phyloP scores from a whole-genome alignment of 2,329 filamentous ascomycete species.

The Calonectria henricotiae region DNA sequence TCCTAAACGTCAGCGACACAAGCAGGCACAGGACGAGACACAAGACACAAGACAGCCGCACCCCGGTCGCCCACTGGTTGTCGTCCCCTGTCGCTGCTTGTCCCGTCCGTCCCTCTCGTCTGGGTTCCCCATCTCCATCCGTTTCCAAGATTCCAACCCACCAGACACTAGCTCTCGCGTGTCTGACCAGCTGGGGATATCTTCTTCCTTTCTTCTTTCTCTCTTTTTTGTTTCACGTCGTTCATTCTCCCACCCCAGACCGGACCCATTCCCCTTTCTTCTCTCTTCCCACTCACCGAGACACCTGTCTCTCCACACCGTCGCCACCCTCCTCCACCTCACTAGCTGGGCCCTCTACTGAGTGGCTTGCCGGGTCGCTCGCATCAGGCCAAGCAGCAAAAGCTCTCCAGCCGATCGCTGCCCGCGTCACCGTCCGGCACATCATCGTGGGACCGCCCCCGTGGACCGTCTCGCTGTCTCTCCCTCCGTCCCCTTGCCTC shows the following conservation, averaged over 20 bases:
- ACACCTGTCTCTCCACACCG: conserved; percentile 45
- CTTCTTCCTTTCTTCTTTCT: conserved; percentile 7
- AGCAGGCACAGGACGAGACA: conserved; percentile 6
- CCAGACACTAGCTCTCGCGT: conserved; percentile 1
- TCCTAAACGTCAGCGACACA: conserved; percentile 24
- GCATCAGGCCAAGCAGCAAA: conserved; percentile 22
- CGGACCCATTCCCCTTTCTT: conserved; percentile 6
- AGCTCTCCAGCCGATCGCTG: conserved; percentile 22
- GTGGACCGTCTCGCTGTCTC: conserved; percentile 25
- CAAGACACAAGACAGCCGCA: conserved; percentile 15
- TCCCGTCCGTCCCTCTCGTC: conserved; percentile 20
- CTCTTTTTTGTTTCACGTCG: conserved; percentile 14
- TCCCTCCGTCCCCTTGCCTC: conserved; percentile 15
- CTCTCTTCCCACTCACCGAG: conserved; percentile 22
- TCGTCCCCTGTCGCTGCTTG: conserved; percentile 17
- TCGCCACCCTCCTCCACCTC: conserved; percentile 33
- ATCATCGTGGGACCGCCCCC: conserved; percentile 37
- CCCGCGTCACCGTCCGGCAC: conserved; percentile 25
- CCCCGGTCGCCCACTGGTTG: conserved; percentile 5
- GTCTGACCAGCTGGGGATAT: conserved; percentile 11
- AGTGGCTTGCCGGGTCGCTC: conserved; percentile 41
- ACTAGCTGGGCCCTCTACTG: conserved; percentile 26
- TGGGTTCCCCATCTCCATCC: conserved; percentile 20
- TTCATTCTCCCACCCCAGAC: conserved; percentile 5
- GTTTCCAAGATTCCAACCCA: conserved; percentile 6